Evolutionary conservation across 1,284 basidiomycete genomes (phyloP), one percentile per base, ranked within the genome.

Genomic region (Blastosporella zonata): DNA sequence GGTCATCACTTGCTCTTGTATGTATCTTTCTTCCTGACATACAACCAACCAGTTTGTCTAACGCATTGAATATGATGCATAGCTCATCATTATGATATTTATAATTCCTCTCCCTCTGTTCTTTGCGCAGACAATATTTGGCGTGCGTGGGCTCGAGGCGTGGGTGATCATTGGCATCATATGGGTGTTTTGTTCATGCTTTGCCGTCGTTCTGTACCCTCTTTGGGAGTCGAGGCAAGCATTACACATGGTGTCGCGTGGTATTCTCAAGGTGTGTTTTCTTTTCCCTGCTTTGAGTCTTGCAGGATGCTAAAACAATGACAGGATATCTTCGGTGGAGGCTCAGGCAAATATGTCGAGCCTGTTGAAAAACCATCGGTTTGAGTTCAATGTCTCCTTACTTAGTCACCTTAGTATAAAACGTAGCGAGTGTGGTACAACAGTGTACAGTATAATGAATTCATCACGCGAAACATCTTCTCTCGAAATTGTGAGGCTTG

Each of bases 121-220:
- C 17, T 49, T 50, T 12, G 42, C 49, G 6, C 39, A 49, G 22
- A 55, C 49, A 25, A 36, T 55, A 22, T 55, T 46, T 17, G 49
- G 49, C 31, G 44, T 46, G 12, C 42, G 67, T 4, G 90, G 90
- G 1, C 77, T 93, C 55, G 80, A 83, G 0, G 86, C 79, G 0
- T 91, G 88, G 87, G 83, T 80, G 55, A 74, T 86, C 34, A 74
- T 95, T 47, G 88, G 89, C 1, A 86, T 96, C 56, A 70, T 86
- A 31, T 94, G 92, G 91, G 77, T 89, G 8, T 90, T 94, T 64
- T 73, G 77, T 53, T 51, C 53, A 8, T 33, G 46, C 23, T 40
- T 56, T n/a, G 27, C 40, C 7, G 52, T 60, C 15, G 49, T 58
- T 12, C 6, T 60, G 0, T 48, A 50, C 42, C 56, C 56, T 25